Conservation (phyloP, 805 yeast genomes). For the Kregervanrija delftensis region DNA sequence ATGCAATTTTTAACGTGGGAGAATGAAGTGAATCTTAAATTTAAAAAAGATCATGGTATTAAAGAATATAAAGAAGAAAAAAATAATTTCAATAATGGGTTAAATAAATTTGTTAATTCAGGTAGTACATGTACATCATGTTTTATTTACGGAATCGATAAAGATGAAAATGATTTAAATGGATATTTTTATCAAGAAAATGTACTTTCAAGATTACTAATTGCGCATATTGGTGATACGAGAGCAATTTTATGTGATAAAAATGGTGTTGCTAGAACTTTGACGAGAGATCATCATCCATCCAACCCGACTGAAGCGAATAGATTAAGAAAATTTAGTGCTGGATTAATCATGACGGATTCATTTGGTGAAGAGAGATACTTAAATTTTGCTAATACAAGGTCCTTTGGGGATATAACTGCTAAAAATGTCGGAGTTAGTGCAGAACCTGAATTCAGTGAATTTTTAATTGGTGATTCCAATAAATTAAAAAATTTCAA, state of each 20-base stretch:
- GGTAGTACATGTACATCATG: conserved; percentile 32
- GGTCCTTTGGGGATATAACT: conserved; percentile 84
- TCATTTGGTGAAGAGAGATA: conserved; percentile 91
- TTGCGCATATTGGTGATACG: conserved; percentile 93
- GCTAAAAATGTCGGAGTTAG: conserved; percentile 81
- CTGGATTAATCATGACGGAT: conserved; percentile 68
- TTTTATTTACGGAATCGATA: conserved; percentile 27
- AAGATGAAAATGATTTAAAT: conserved; percentile 20
- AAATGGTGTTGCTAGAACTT: conserved; percentile 68
- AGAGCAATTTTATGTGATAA: conserved; percentile 79
- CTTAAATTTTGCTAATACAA: conserved; percentile 76
- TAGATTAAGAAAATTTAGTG: conserved; percentile 57
- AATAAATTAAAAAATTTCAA: conserved; percentile 29
- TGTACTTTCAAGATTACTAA: conserved; percentile 58
- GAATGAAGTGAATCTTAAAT: conserved; percentile 13
- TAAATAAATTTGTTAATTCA: conserved; percentile 17
- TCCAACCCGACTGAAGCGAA: conserved; percentile 70
- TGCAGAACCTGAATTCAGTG: conserved; percentile 85
- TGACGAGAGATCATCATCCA: conserved; percentile 84
- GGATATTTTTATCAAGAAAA: conserved; percentile 56
- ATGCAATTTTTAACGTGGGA: conserved; percentile 41
- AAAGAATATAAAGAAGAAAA: neutral
- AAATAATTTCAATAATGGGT: neutral
- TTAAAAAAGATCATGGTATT: neutral
- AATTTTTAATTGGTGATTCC: conserved; percentile 61